Evolutionary conservation across 495 filamentous ascomycete genomes (phyloP), one percentile per base, ranked within the genome.

Genomic region (Trichoderma reesei): DNA sequence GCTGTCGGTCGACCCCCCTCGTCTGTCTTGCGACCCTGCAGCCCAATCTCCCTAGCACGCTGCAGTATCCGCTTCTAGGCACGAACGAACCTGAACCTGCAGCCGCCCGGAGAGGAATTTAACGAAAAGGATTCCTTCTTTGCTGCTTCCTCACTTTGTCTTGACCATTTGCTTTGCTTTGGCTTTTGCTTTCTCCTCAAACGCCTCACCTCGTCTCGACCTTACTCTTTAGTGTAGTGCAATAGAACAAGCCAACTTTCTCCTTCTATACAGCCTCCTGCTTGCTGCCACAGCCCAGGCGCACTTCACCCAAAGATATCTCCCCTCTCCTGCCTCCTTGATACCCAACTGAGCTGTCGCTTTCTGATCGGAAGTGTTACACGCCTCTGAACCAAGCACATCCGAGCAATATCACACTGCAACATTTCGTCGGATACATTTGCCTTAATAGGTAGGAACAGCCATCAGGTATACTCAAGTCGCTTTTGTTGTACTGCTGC

Each of bases 21-120:
- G 51, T 16, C 18, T 3, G 31, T 8, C 51, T 33, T 31, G 51
- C 51, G 51, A 34, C 51, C 51, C 51, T 56, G 51, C 51, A 56
- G 51, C 51, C 51, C 51, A 56, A 56, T 56, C 6, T 56, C 7
- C 51, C 26, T 56, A 56, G 44, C 44, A 48, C 42, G 44, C 44
- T 18, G 44, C 9, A 26, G 51, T 56, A 56, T 56, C 51, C 51
- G 51, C 51, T 56, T 56, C 51, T n/a, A 56, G 51, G 51, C 51
- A 56, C 51, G 51, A 56, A 56, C 51, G 51, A 56, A 8, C 8
- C 18, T 3, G 10, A 20, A 20, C 34, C 42, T 46, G 42, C 42
- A 46, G 42, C 42, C 42, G n/a, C 42, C 42, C 38, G 38, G 42
- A 5, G 10, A 46, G 42, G n/a, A 46, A 46, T 46, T 16, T 16